phyloP scores from a whole-genome alignment of 2,329 filamentous ascomycete species.

The Calonectria crousiana region DNA sequence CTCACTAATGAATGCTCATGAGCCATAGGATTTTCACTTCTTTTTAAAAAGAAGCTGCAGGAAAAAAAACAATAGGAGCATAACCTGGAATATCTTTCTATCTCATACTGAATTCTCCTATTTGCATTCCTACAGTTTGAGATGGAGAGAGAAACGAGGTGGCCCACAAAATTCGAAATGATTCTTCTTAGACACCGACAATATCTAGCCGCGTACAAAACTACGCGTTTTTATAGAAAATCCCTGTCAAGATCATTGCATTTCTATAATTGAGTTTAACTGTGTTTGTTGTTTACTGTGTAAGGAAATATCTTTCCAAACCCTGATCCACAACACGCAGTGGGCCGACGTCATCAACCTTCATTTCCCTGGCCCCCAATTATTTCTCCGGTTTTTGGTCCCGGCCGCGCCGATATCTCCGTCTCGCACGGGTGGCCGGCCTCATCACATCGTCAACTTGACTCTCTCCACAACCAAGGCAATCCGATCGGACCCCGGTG shows the following conservation, averaged over 20 bases:
- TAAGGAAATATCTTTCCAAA: background rate
- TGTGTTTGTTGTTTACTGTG: background rate
- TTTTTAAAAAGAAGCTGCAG: background rate
- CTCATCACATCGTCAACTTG: conserved; percentile 7
- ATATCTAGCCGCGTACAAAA: background rate
- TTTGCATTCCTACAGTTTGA: background rate
- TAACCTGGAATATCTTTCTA: background rate
- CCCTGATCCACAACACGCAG: conserved; percentile 1
- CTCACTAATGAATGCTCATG: background rate
- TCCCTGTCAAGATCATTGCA: background rate
- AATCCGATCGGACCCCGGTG: background rate
- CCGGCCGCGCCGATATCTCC: conserved; percentile 18
- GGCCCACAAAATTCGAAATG: background rate
- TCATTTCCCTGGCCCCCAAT: conserved; percentile 15
- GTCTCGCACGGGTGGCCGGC: background rate
- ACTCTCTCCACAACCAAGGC: conserved; percentile 4
- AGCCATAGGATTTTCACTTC: background rate
- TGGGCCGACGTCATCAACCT: background rate
- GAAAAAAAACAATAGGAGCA: background rate
- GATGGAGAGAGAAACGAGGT: background rate
- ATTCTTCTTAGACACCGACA: background rate
- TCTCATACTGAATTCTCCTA: background rate
- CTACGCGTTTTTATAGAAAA: background rate
- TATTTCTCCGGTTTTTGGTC: conserved; percentile 9
- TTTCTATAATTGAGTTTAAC: background rate